Evolutionary conservation across 192 early-diverging fungal species (phyloP).

Genomic region (Rhizophagus clarus): DNA sequence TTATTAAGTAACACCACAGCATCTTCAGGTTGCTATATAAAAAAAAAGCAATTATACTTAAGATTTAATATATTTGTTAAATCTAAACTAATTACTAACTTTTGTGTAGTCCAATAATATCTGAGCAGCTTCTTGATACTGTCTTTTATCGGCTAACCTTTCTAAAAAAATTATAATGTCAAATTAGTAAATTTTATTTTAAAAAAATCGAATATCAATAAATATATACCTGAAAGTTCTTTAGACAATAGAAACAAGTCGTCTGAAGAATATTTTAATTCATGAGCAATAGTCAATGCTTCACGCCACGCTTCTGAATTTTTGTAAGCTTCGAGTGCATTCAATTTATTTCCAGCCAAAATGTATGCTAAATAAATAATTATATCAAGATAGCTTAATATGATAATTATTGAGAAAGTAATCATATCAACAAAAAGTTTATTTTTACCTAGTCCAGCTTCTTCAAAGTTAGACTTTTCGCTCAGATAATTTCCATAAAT

Average conservation of each 20-base stretch:
- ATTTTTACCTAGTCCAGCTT: constrained; percentile 62
- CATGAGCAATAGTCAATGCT: constrained; percentile 63
- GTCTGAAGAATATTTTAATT: constrained; percentile 48
- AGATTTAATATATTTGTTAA: background rate
- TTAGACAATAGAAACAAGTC: constrained; percentile 55
- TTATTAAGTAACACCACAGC: constrained; percentile 70
- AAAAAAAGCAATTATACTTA: constrained; percentile 36
- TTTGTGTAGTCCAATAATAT: constrained; percentile 72
- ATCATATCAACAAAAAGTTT: constrained; percentile 2
- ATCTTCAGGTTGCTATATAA: constrained; percentile 59
- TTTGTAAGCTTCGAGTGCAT: constrained; percentile 63
- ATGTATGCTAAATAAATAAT: constrained; percentile 47
- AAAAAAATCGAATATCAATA: constrained; percentile 30
- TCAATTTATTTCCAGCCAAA: constrained; percentile 56
- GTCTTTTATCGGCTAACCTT: constrained; percentile 56
- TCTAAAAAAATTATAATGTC: constrained; percentile 32
- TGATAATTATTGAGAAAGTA: background rate
- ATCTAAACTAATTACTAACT: constrained; percentile 12
- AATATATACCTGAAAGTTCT: constrained; percentile 53
- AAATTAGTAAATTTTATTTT: constrained; percentile 3
- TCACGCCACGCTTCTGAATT: constrained; percentile 67
- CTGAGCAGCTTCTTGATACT: constrained; percentile 68
- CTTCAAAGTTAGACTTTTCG: constrained; percentile 54
- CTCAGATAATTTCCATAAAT: constrained; percentile 70
- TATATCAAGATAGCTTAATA: constrained; percentile 6